Evolutionary conservation across 768 basidiomycete species (phyloP), one percentile per base, ranked within the genome.

Genomic region (Tricholomella constricta): DNA sequence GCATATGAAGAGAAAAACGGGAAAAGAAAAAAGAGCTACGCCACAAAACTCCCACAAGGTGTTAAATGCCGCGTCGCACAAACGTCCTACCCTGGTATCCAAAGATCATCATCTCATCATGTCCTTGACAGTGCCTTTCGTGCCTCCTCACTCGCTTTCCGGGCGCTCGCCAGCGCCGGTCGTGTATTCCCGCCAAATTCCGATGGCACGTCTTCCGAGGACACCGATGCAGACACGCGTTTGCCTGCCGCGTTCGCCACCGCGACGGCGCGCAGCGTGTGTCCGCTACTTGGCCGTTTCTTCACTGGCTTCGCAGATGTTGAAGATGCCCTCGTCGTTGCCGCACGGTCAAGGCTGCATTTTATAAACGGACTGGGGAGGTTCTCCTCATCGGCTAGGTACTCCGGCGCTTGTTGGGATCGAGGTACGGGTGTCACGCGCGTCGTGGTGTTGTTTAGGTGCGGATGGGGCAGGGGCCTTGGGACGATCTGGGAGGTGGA

Each of bases 351-450:
- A 20, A 59, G 38, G 9, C 54, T 57, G 10, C 81, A 76, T 63
- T 86, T 88, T 37, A 93, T 65, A 69, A 93, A 93, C 5, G 91
- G 91, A 63, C 88, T 90, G 0, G 91, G 91, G 0, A 93, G 76
- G 65, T 91, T 92, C 66, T 91, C 90, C 64, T 91, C 91, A 63
- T 93, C 89, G 0, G 76, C 75, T 9, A 87, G 60, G 65, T 91
- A 93, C 52, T 78, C 71, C 3, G 83, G 74, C 3, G 78, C 57
- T 6, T 66, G 59, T 20, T 53, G 61, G n/a, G 63, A 61, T 25
- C 61, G 63, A 1, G 69, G 61, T 20, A 66, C 51, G 9, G 72
- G 67, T 25, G 66, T 59, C 0, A 62, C 50, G 11, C 60, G 55
- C 14, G 58, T 52, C 4, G 56, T 36, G 2, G 62, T 55, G 20